Evolutionary conservation across 1,139 yeast species (phyloP), one percentile per base, ranked within the genome.

Genomic region (Geotrichum reessii): DNA sequence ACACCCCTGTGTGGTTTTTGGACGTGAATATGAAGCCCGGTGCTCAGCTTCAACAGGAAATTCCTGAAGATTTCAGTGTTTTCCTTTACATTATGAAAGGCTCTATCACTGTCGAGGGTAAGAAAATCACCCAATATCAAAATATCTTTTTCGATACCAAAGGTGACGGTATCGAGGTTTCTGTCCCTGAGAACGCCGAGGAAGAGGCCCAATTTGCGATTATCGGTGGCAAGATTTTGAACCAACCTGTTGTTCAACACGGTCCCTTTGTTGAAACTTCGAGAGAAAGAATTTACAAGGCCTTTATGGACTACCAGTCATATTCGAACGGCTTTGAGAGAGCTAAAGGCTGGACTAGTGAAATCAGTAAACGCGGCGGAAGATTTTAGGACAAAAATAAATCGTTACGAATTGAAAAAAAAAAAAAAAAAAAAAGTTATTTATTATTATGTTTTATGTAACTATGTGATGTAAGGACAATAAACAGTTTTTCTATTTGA

Each of bases 221-320:
- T 37, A 76, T 90, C 62, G 95, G 91, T 46, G 97, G 97, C 55
- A 76, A 88, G 71, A 80, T 82, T 50, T 76, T 90, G 61, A 81
- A 88, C 66, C 97, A 91, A 74, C 81, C 83, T 21, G 79, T 87
- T 58, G 88, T 88, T 47, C 96, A 90, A 70, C 87, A 90, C 69
- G 97, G 97, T 12, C 96, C 96, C 22, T 90, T 88, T 71, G 95
- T 87, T 21, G 92, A 88, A 61, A 81, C 85, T 8, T 74, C 85
- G 22, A 76, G 77, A 60, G 84, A 81, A 55, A 81, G 81, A 65
- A 85, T 89, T 61, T 78, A 81, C 65, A 74, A 85, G 67, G 95
- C 90, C 0, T 84, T 87, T 67, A 67, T 75, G 71, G 93, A 87
- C 70, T 90, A 85, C 71, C 90, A 86, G 69, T 71, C 74, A 59